Percentiles rank a stretch among this genome's conserved stretches.
These are phyloP conservation scores for Infundibulicybe gibba DNA, from an alignment of 768 basidiomycete species.

Conservation along the genomic window DNA sequence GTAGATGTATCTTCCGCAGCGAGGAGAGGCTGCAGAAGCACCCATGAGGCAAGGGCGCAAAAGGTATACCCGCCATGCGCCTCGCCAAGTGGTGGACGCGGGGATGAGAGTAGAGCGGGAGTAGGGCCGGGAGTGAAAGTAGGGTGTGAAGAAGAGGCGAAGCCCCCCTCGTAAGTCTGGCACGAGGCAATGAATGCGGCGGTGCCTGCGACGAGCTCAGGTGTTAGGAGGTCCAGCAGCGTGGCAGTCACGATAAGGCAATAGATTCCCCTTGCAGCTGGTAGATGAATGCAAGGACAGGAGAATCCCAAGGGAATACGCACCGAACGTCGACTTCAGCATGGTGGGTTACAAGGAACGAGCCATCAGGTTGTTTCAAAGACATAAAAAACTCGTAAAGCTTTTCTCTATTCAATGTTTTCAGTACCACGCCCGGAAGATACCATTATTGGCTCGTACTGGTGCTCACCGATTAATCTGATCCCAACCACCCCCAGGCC, in stretches of 20 bases:
- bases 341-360: slow-evolving; percentile 83
- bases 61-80: slow-evolving; percentile 98
- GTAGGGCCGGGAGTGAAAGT: slow-evolving; percentile 39
- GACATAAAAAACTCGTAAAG: slow-evolving; percentile 90
- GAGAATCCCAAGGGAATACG: slow-evolving; percentile 11
- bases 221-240: slow-evolving; percentile 83
- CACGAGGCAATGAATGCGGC: slow-evolving; percentile 82
- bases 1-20: slow-evolving; percentile 11
- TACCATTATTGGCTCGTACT: neutral
- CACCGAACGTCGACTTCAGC: slow-evolving; percentile 95
- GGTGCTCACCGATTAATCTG: slow-evolving; percentile 69
- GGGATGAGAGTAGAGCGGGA: slow-evolving; percentile 29
- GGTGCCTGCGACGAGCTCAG: slow-evolving; percentile 76
- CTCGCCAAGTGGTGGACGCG: slow-evolving; percentile 84
- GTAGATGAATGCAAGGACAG: neutral
- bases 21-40: slow-evolving; percentile 64
- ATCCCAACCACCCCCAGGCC: slow-evolving; percentile 79
- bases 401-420: slow-evolving; percentile 44
- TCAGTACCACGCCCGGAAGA: neutral
- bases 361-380: slow-evolving; percentile 89
- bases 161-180: slow-evolving; percentile 98
- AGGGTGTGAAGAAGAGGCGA: slow-evolving; percentile 76
- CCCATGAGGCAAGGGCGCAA: slow-evolving; percentile 85
- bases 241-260: slow-evolving; percentile 84
- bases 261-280: slow-evolving; percentile 73